Base-by-base conservation (phyloP, 2,329 filamentous ascomycete species). In the Westerdykella aurantiaca region DNA sequence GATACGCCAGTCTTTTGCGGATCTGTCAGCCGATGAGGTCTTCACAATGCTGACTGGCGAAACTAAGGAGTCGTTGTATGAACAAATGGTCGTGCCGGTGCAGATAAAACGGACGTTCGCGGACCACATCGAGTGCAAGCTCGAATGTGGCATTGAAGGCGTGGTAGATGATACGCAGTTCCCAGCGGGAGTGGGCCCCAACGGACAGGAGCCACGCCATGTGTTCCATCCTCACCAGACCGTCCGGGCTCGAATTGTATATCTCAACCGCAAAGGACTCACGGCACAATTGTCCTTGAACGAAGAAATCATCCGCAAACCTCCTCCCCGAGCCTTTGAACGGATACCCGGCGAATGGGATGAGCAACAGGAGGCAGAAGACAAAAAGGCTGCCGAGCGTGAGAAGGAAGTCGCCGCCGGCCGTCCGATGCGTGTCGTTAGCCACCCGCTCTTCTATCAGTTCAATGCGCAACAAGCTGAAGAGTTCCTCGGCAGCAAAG, bases 11-110 rank as follows among this genome's bases (percentile, higher is more conserved):
- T 82, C 83, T 51, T 96, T 94, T 62, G 77, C 79, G 37, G 70
- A 78, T 40, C 73, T 95, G 34, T 74, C 73, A 21, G 76, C 82
- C 0, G 83, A 90, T 17, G 88, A 95, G 54, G 81, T 95, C 47
- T 98, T 97, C 68, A 93, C 89, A 33, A 96, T 96, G 84, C 82
- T 97, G 43, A 97, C 93, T 3, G 93, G 91, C 46, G 93, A 98
- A 69, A 97, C 88, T 0, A 77, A 80, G 46, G 85, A 93, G 1
- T 87, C 88, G 0, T 73, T 98, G 9, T 80, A 81, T 41, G 86
- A 91, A 58, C 87, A 86, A 54, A 97, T 97, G 90, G 87, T 96
- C 51, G 80, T 98, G 5, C 85, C 93, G 0, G 86, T 95, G 49
- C 86, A 86, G 41, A 84, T 97, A 53, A 86, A 89, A 49, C 80